Percentiles rank a stretch among this genome's conserved stretches.
Evolutionary conservation across 768 basidiomycete genomes (phyloP).

Genomic region (Lactifluus subvellereus): DNA sequence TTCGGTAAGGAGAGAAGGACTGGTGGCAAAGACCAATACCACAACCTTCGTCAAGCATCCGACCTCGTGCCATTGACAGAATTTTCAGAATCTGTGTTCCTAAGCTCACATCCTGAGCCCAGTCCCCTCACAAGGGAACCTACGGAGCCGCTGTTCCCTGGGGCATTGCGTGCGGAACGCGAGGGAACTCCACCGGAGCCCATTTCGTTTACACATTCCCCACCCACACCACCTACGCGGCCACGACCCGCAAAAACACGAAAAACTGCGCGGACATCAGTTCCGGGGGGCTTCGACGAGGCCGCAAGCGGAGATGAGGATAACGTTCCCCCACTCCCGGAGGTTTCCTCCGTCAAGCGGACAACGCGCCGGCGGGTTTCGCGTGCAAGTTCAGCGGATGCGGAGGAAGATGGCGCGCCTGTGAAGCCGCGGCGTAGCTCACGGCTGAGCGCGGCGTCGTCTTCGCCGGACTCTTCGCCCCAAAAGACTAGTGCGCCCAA

Average conservation of each 20-base stretch:
- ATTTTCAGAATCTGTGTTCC: constrained; percentile 19
- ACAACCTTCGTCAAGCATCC: not conserved
- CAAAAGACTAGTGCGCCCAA: constrained; percentile 16
- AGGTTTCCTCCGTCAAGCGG: constrained; percentile 20
- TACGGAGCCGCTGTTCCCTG: constrained; percentile 14
- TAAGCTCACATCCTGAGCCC: not conserved
- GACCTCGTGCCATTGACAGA: constrained; percentile 8
- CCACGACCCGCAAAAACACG: constrained; percentile 19
- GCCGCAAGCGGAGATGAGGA: constrained; percentile 22
- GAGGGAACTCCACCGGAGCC: not conserved
- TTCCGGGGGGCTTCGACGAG: constrained; percentile 15
- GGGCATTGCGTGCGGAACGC: constrained; percentile 12
- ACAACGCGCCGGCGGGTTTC: constrained; percentile 9
- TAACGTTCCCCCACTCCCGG: constrained; percentile 20
- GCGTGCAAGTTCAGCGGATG: constrained; percentile 10
- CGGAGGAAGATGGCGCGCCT: constrained; percentile 5
- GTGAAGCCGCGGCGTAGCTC: constrained; percentile 22
- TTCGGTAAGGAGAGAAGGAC: not conserved
- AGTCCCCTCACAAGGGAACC: constrained; percentile 4
- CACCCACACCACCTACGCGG: constrained; percentile 19
- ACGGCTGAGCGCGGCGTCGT: constrained; percentile 23
- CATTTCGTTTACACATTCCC: constrained; percentile 9
- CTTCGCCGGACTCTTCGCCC: constrained; percentile 22
- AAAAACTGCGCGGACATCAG: constrained; percentile 8
- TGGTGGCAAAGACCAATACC: not conserved